Percentiles rank a stretch among this genome's conserved stretches.
These are phyloP conservation scores for Chrysoporthe austroafricana DNA, from an alignment of 2,329 filamentous ascomycete genomes.

Conservation along the genomic window DNA sequence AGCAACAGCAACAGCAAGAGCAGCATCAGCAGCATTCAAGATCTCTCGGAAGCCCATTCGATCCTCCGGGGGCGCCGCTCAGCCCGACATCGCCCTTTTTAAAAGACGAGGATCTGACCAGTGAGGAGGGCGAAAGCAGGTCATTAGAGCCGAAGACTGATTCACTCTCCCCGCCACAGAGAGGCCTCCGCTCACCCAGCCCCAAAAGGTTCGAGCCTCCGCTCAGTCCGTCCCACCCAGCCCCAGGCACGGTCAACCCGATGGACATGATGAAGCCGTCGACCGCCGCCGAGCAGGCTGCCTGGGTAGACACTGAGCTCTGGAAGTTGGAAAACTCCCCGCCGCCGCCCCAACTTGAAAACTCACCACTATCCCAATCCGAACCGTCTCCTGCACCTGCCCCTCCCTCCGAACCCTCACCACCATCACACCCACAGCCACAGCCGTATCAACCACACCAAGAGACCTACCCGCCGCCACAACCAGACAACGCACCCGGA, in stretches of 20 bases:
- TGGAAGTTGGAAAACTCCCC: conserved; percentile 40
- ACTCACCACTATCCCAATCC: conserved; percentile 35
- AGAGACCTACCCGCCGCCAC: conserved; percentile 15
- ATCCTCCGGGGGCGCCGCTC: conserved; percentile 19
- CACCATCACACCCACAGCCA: conserved; percentile 13
- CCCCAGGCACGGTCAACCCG: conserved; percentile 55
- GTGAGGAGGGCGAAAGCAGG: conserved; percentile 21
- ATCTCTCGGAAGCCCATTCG: conserved; percentile 19
- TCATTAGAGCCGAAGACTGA: conserved; percentile 15
- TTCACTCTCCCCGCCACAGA: conserved; percentile 24
- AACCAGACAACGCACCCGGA: conserved; percentile 12
- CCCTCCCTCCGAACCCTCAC: conserved; percentile 13
- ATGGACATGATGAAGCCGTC: conserved; percentile 57
- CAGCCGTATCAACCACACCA: conserved; percentile 8
- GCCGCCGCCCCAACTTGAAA: conserved; percentile 28
- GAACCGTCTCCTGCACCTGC: conserved; percentile 31
- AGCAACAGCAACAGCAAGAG: neutral
- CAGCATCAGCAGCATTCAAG: neutral
- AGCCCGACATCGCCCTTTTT: conserved; percentile 23
- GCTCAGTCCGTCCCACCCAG: conserved; percentile 38
- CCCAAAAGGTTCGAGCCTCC: conserved; percentile 33
- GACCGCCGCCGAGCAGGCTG: conserved; percentile 40
- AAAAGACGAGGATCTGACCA: conserved; percentile 25
- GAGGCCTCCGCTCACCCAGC: conserved; percentile 27
- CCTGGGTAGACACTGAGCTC: conserved; percentile 41